phyloP scores from a whole-genome alignment of 345 rosid species.

The Boechera retrofracta region DNA sequence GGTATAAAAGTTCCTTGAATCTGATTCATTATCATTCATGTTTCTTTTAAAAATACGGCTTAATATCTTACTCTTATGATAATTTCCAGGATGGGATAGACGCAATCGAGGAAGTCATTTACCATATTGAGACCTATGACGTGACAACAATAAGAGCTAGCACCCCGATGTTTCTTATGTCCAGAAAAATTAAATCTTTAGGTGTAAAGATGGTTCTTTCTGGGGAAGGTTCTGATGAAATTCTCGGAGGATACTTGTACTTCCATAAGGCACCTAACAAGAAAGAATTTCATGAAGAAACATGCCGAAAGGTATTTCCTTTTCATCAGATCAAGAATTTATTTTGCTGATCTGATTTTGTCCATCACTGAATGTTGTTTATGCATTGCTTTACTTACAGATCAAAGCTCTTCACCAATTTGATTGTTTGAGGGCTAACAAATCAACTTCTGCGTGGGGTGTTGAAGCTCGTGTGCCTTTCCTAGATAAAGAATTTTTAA shows the following conservation, averaged over 20 bases:
- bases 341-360: background rate
- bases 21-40: constrained; percentile 10
- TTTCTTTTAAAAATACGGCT: background rate
- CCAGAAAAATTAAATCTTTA: constrained; percentile 78
- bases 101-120: constrained; percentile 83
- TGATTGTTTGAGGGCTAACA: constrained; percentile 88
- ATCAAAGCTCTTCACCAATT: constrained; percentile 82
- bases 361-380: constrained; percentile 18
- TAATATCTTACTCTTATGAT: constrained; percentile 22
- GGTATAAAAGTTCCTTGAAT: constrained; percentile 34
- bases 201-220: constrained; percentile 91
- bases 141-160: constrained; percentile 89
- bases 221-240: constrained; percentile 89
- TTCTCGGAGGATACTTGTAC: constrained; percentile 83
- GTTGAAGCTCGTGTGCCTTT: constrained; percentile 90
- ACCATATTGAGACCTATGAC: constrained; percentile 80
- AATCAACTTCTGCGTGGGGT: constrained; percentile 89
- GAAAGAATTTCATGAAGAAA: constrained; percentile 79
- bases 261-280: constrained; percentile 89
- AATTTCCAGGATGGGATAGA: constrained; percentile 74
- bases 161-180: constrained; percentile 93
- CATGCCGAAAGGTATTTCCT: constrained; percentile 65
- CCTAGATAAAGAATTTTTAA: constrained; percentile 72
- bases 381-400: constrained; percentile 43
- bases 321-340: constrained; percentile 1